Base-by-base conservation (phyloP, 2,329 filamentous ascomycete species). In the Colletotrichum lindemuthianum region DNA sequence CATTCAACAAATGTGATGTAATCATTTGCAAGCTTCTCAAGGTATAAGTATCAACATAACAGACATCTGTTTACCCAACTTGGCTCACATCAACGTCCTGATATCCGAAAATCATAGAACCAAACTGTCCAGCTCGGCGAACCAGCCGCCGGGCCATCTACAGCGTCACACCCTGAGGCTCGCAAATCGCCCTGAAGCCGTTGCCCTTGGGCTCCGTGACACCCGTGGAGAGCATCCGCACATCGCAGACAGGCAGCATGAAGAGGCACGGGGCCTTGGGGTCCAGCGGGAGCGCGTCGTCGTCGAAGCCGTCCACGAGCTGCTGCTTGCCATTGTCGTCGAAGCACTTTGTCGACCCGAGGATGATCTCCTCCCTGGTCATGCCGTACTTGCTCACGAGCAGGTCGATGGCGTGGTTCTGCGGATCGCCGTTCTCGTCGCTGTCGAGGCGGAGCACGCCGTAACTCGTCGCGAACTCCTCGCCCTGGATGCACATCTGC, bases 351-450 rank as follows among this genome's bases (percentile, higher is more conserved):
- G 64, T 47, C 12, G 40, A 24, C 8, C 59, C 58, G 8, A 43
- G 33, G 13, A 40, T 52, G 44, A 63, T 36, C 34, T 63, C 41
- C 54, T 68, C 45, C 40, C 36, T 33, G 3, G 58, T 63, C 12
- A 67, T 36, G 11, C 43, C 44, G 41, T 68, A 67, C 65, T 67
- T 68, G 37, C 53, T 41, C 2, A 52, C 44, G 32, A 68, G 54
- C 5, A 50, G 51, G 12, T 67, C 37, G 44, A 65, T 59, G 3
- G 59, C 13, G 24, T 54, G 58, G 16, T 67, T 40, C 13, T 58
- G 64, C 8, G 44, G 34, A 2, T 16, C 37, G 4, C 51, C 36
- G 32, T 54, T 61, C 16, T 55, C 53, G 43, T 59, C 24, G 36
- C 55, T 52, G 43, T 47, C 45, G 32, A 52, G 56, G 44, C 64